Evolutionary conservation across 176 grass and related monocot genomes (phyloP).

Genomic region (Olyra latifolia): DNA sequence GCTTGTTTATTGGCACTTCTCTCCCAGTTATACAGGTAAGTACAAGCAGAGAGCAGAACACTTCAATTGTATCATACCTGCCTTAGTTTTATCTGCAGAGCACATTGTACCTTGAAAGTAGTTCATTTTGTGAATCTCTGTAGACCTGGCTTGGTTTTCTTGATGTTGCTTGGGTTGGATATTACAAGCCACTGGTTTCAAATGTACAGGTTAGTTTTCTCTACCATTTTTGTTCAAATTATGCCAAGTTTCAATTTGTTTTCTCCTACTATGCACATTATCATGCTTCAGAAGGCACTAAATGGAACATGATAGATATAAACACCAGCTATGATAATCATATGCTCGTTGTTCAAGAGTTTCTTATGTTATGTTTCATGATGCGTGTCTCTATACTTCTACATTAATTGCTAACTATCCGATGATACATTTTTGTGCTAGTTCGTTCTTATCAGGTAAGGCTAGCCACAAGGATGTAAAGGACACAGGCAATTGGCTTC

Average conservation of each 20-base stretch:
- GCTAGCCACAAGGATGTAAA: conserved; percentile 96
- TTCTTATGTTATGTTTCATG: neutral
- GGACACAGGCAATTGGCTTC: conserved; percentile 77
- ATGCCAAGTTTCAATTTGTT: neutral
- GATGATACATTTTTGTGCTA: conserved; percentile 36
- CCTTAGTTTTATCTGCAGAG: neutral
- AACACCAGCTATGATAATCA: neutral
- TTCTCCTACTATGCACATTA: neutral
- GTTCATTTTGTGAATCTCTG: conserved; percentile 25
- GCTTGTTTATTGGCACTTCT: conserved; percentile 89
- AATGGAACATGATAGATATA: neutral
- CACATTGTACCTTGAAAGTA: neutral
- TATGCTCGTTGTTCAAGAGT: neutral
- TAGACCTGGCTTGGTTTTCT: conserved; percentile 88
- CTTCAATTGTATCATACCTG: neutral
- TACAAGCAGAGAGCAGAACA: neutral
- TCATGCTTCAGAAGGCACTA: neutral
- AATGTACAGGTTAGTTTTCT: conserved; percentile 79
- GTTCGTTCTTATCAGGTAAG: conserved; percentile 90
- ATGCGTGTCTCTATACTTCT: neutral
- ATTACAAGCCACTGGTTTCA: conserved; percentile 97
- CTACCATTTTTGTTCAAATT: conserved; percentile 9
- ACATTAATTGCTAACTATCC: conserved; percentile 9
- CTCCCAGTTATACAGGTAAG: conserved; percentile 88
- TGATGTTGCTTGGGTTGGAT: conserved; percentile 86